A percentile compares a stretch with the other conserved stretches of the same genome.
Evolutionary conservation across 1,139 yeast species (phyloP).

Genomic region (Blastobotrys persicus): DNA sequence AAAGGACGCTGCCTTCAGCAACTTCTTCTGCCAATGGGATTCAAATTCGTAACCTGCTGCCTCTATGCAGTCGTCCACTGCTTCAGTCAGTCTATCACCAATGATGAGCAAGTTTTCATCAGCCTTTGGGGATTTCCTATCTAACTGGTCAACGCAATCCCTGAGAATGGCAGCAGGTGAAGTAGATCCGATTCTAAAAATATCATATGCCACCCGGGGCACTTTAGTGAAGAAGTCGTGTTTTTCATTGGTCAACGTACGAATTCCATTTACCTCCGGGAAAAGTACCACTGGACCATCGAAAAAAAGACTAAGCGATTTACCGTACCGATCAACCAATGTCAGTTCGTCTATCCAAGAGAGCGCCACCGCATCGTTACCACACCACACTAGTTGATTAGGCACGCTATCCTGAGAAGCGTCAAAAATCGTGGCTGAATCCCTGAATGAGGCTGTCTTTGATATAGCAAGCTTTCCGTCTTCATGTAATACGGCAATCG

Average conservation of each 20-base stretch:
- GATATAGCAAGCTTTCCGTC: slow-evolving; percentile 43
- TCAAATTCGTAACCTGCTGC: slow-evolving; percentile 81
- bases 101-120: slow-evolving; percentile 70
- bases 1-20: slow-evolving; percentile 78
- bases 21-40: slow-evolving; percentile 72
- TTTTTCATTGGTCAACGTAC: slow-evolving; percentile 55
- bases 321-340: slow-evolving; percentile 71
- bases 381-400: slow-evolving; percentile 71
- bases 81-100: slow-evolving; percentile 48
- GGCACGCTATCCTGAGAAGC: slow-evolving; percentile 33
- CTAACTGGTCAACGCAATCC: slow-evolving; percentile 76
- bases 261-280: slow-evolving; percentile 70
- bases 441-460: not conserved
- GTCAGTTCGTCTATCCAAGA: slow-evolving; percentile 62
- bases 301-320: slow-evolving; percentile 48
- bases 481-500: slow-evolving; percentile 55
- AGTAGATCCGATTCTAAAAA: slow-evolving; percentile 80
- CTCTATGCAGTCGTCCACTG: slow-evolving; percentile 67
- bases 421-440: not conserved
- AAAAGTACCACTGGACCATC: slow-evolving; percentile 42
- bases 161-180: slow-evolving; percentile 78
- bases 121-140: slow-evolving; percentile 74
- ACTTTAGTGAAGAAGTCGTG: slow-evolving; percentile 70
- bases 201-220: slow-evolving; percentile 52
- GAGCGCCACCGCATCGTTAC: slow-evolving; percentile 71